phyloP scores from a whole-genome alignment of 2,329 filamentous ascomycete species.

The Xylaria sp. region DNA sequence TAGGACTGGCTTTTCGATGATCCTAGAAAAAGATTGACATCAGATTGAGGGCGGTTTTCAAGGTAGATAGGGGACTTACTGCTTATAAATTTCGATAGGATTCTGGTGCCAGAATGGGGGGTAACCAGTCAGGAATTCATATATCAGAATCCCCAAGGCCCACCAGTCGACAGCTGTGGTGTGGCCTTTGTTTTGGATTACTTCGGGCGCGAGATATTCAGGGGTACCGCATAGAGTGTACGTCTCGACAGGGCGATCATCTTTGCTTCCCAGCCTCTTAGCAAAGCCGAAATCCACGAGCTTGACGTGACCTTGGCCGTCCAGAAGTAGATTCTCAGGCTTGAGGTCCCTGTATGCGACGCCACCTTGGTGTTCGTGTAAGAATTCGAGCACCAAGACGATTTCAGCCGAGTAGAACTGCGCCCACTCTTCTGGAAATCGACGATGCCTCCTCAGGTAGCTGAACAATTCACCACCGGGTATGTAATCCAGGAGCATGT shows the following conservation, averaged over 20 bases:
- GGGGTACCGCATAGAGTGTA: conserved; percentile 87
- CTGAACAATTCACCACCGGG: conserved; percentile 87
- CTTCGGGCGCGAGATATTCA: conserved; percentile 85
- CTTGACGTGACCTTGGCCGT: conserved; percentile 81
- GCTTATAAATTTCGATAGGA: conserved; percentile 87
- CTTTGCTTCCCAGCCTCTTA: conserved; percentile 74
- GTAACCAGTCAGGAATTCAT: conserved; percentile 86
- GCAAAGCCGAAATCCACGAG: conserved; percentile 88
- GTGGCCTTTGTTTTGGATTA: conserved; percentile 84
- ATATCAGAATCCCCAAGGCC: conserved; percentile 85
- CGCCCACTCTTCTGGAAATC: conserved; percentile 81
- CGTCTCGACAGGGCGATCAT: conserved; percentile 70
- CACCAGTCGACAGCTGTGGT: conserved; percentile 86
- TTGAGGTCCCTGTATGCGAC: conserved; percentile 86
- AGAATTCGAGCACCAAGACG: conserved; percentile 80
- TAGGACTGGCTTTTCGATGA: conserved; percentile 79
- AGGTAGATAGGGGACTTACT: conserved; percentile 58
- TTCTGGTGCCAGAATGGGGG: conserved; percentile 90
- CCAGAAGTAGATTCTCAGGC: conserved; percentile 83
- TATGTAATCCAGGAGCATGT: conserved; percentile 86
- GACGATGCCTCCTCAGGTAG: conserved; percentile 79
- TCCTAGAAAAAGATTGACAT: conserved; percentile 60
- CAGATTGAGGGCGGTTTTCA: background rate
- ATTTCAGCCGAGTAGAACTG: conserved; percentile 89
- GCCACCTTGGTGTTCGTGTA: conserved; percentile 81